A percentile compares a stretch with the other conserved stretches of the same genome.
phyloP scores from a whole-genome alignment of 2,329 filamentous ascomycete species.

The Cladosporium sp. region DNA sequence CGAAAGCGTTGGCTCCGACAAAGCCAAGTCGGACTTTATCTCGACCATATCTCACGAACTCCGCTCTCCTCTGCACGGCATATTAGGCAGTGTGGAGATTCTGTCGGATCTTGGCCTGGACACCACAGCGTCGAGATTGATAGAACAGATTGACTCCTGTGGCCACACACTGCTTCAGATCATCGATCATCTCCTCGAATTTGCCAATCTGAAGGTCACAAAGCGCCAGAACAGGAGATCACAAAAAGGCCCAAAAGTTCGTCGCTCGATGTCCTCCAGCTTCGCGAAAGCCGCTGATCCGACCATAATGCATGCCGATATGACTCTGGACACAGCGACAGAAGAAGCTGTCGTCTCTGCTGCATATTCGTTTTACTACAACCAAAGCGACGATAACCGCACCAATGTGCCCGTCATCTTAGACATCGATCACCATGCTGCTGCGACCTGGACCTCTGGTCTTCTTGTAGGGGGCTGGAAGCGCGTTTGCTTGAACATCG shows the following conservation, averaged over 20 bases:
- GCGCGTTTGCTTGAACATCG: constrained; percentile 45
- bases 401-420: constrained; percentile 35
- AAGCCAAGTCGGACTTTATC: constrained; percentile 52
- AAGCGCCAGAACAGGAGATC: constrained; percentile 39
- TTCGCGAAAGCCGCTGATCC: constrained; percentile 15
- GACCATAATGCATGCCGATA: constrained; percentile 22
- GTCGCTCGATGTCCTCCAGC: not conserved
- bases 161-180: constrained; percentile 51
- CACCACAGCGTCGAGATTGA: constrained; percentile 38
- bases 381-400: constrained; percentile 34
- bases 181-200: constrained; percentile 42
- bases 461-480: constrained; percentile 45
- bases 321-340: constrained; percentile 45
- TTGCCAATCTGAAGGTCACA: constrained; percentile 25
- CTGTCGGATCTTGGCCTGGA: constrained; percentile 39
- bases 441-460: constrained; percentile 40
- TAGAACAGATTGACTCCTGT: constrained; percentile 48
- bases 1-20: constrained; percentile 38
- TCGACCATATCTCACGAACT: constrained; percentile 51
- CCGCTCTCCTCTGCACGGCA: constrained; percentile 44
- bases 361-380: constrained; percentile 15
- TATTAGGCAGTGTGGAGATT: constrained; percentile 44
- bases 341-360: constrained; percentile 56
- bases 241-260: constrained; percentile 10
- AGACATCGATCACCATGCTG: constrained; percentile 34